phyloP scores from a whole-genome alignment of 495 filamentous ascomycete genomes.

The Talaromyces proteolyticus region DNA sequence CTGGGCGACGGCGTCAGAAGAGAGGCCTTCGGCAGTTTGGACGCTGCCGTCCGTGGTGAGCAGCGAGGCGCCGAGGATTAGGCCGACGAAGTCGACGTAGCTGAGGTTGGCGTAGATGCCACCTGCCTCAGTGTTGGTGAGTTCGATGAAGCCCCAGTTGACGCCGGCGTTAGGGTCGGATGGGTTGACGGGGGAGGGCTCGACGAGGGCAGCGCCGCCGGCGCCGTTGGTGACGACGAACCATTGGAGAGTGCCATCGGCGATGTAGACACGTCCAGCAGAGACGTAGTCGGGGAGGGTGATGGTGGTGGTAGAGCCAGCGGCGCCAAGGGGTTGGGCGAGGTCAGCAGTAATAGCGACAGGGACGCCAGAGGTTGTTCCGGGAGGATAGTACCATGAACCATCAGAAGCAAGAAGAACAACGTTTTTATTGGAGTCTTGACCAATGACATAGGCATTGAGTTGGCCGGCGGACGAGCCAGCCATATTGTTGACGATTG shows the following conservation, averaged over 20 bases:
- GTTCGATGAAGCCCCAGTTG: conserved; percentile 44
- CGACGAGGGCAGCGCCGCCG: conserved; percentile 25
- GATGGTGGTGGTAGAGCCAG: conserved; percentile 28
- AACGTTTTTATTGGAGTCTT: conserved; percentile 18
- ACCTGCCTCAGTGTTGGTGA: conserved; percentile 28
- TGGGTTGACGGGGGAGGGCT: conserved; percentile 37
- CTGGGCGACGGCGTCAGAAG: conserved; percentile 15
- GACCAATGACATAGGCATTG: conserved; percentile 34
- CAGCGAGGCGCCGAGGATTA: conserved; percentile 33
- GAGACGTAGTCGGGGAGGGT: conserved; percentile 30
- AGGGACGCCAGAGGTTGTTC: conserved; percentile 16
- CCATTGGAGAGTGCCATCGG: conserved; percentile 31
- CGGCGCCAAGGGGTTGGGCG: conserved; percentile 18
- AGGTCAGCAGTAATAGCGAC: conserved; percentile 19
- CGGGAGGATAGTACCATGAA: conserved; percentile 26
- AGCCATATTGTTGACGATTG: conserved; percentile 32
- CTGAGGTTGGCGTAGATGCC: conserved; percentile 39
- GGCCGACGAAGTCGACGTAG: conserved; percentile 43
- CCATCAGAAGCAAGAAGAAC: conserved; percentile 32
- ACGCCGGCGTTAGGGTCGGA: conserved; percentile 30
- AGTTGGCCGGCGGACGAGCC: conserved; percentile 13
- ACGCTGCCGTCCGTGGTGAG: conserved; percentile 21
- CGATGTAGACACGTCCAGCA: conserved; percentile 36
- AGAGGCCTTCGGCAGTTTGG: conserved; percentile 28
- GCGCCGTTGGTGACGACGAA: conserved; percentile 21